Conservation (phyloP, 2,329 filamentous ascomycete species). For the Apiospora aurea region DNA sequence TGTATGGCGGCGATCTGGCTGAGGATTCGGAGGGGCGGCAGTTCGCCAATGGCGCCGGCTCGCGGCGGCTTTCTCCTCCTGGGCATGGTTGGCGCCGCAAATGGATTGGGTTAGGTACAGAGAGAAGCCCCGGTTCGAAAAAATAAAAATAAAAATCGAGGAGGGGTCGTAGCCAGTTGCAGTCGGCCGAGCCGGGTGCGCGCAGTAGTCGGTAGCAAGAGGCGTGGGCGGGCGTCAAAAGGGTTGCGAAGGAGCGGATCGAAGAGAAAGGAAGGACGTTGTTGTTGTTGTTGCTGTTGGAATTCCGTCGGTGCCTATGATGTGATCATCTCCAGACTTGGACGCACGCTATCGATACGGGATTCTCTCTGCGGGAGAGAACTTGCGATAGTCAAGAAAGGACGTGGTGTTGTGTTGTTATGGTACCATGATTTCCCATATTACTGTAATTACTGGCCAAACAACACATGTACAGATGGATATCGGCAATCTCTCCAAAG, state of each 20-base stretch:
- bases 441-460: slow-evolving; percentile 11
- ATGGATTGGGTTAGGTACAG: not conserved
- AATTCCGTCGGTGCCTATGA: slow-evolving; percentile 9
- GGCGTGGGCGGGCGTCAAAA: not conserved
- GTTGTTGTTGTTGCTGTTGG: not conserved
- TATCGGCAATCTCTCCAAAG: slow-evolving; percentile 13
- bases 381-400: not conserved
- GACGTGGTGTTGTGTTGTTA: slow-evolving; percentile 6
- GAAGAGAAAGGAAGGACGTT: slow-evolving; percentile 24
- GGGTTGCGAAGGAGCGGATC: slow-evolving; percentile 25
- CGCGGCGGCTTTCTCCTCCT: slow-evolving; percentile 65
- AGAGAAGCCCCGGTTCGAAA: not conserved
- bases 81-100: slow-evolving; percentile 46
- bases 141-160: too few species aligned
- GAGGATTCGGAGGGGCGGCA: slow-evolving; percentile 67
- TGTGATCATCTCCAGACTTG: slow-evolving; percentile 19
- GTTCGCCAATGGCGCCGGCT: slow-evolving; percentile 65
- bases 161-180: not conserved
- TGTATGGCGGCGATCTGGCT: slow-evolving; percentile 66
- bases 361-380: not conserved
- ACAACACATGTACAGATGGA: slow-evolving; percentile 11
- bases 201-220: not conserved
- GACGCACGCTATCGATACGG: not conserved
- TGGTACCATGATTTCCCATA: slow-evolving; percentile 9
- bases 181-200: not conserved